phyloP scores from a whole-genome alignment of 768 basidiomycete species.

The Hericium coralloides region DNA sequence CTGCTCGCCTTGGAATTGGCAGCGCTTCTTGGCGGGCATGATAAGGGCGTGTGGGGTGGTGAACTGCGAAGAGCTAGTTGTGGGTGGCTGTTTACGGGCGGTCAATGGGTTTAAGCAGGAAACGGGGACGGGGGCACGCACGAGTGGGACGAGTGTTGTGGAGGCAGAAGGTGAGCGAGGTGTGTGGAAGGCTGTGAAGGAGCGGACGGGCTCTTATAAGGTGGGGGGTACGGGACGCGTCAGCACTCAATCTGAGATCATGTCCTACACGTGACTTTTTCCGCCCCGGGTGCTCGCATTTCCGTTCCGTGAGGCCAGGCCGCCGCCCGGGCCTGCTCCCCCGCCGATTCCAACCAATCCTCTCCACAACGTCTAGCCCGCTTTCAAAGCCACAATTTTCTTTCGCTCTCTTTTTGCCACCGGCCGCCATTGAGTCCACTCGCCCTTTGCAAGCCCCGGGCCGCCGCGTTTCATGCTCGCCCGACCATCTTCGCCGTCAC shows the following conservation, averaged over 20 bases:
- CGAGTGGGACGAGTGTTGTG: not conserved
- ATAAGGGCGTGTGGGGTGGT: slow-evolving; percentile 11
- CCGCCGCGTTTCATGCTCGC: too few species aligned
- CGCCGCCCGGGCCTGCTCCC: too few species aligned
- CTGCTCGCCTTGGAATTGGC: slow-evolving; percentile 50
- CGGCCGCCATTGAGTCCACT: too few species aligned
- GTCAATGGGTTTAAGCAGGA: not conserved
- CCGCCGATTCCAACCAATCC: too few species aligned
- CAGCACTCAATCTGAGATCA: slow-evolving; percentile 16
- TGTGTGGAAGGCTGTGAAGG: not conserved
- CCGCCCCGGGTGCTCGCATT: not conserved
- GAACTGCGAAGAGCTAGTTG: slow-evolving; percentile 1
- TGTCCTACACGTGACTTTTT: not conserved
- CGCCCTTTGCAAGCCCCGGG: too few species aligned
- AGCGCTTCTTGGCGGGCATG: slow-evolving; percentile 86
- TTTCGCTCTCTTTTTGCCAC: too few species aligned
- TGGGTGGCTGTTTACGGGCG: not conserved
- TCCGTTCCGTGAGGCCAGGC: too few species aligned
- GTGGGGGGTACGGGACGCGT: slow-evolving; percentile 13
- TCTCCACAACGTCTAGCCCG: too few species aligned
- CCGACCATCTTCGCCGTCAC: too few species aligned
- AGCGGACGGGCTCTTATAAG: slow-evolving; percentile 9
- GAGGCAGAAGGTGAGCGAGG: not conserved
- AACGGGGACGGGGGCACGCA: not conserved
- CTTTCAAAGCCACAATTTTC: too few species aligned